A percentile compares a stretch with the other conserved stretches of the same genome.
Conservation (phyloP, 805 yeast genomes). For the Hanseniaspora mollemarum region DNA sequence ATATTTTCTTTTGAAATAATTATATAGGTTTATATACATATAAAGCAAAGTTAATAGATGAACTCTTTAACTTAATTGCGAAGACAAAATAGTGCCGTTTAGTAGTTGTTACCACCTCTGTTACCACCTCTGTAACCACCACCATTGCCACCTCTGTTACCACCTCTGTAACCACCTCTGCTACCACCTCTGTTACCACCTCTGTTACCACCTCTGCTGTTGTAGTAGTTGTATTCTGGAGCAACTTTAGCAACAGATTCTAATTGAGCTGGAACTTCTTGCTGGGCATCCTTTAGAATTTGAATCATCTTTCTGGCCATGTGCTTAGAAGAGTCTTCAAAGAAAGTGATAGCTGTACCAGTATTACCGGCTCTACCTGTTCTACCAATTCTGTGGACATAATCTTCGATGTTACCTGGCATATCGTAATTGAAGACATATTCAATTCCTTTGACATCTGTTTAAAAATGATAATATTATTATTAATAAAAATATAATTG, state of each 20-base stretch:
- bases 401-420: slow-evolving; percentile 97
- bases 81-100: background rate
- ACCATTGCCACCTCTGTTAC: slow-evolving; percentile 30
- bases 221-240: slow-evolving; percentile 51
- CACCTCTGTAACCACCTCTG: slow-evolving; percentile 33
- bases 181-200: slow-evolving; percentile 42
- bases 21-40: background rate
- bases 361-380: slow-evolving; percentile 97
- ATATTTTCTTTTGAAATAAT: background rate
- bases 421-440: slow-evolving; percentile 89
- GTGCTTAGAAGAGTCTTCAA: slow-evolving; percentile 76
- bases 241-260: slow-evolving; percentile 64
- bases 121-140: slow-evolving; percentile 30
- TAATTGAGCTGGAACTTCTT: slow-evolving; percentile 71
- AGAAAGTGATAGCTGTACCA: slow-evolving; percentile 92
- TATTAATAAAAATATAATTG: background rate
- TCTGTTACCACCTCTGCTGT: slow-evolving; percentile 48
- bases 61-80: background rate
- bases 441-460: slow-evolving; percentile 96
- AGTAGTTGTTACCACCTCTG: slow-evolving; percentile 28
- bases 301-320: slow-evolving; percentile 83
- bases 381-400: slow-evolving; percentile 97
- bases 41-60: background rate
- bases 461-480: slow-evolving; percentile 16
- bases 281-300: slow-evolving; percentile 92